These are phyloP conservation scores for Blastocladiella britannica DNA, from an alignment of 192 early-diverging fungal genomes.

Conservation along the genomic window DNA sequence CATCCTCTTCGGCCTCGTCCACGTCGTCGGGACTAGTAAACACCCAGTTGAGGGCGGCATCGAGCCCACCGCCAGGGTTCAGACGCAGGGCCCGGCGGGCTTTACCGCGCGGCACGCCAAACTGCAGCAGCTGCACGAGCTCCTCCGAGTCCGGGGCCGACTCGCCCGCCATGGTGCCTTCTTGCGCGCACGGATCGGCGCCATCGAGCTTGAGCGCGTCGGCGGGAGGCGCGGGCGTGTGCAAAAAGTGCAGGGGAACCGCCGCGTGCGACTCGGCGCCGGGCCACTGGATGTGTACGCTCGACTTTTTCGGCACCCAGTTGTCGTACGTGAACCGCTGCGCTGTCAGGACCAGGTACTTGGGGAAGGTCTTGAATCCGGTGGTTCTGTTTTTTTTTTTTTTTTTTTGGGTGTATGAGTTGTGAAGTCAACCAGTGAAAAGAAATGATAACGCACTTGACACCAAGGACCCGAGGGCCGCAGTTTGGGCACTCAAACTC, in stretches of 20 bases:
- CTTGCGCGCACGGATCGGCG: no score
- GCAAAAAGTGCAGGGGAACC: constrained; percentile 46
- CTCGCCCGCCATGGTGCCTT: constrained; percentile 3
- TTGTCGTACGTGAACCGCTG: constrained; percentile 52
- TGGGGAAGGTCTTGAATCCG: constrained; percentile 53
- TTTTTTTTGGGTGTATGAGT: no score
- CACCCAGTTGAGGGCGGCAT: constrained; percentile 82
- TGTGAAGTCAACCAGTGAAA: background rate
- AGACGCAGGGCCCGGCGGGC: constrained; percentile 60
- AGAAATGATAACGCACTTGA: constrained; percentile 21
- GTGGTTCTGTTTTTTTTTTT: constrained; percentile 28
- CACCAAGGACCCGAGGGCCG: constrained; percentile 28
- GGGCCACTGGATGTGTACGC: constrained; percentile 29
- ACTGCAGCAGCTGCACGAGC: constrained; percentile 59
- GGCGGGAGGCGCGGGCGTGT: constrained; percentile 45
- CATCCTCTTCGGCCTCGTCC: constrained; percentile 7
- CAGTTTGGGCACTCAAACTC: constrained; percentile 41
- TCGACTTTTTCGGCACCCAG: constrained; percentile 52
- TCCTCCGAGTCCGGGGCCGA: constrained; percentile 25
- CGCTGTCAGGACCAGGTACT: constrained; percentile 45
- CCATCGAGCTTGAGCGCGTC: constrained; percentile 57
- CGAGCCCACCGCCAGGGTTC: constrained; percentile 56
- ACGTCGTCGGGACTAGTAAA: constrained; percentile 91
- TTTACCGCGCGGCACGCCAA: constrained; percentile 80
- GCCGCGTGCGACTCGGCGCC: constrained; percentile 29